Conservation (phyloP, 192 early-diverging fungal genomes). For the Dissophora globulifera region DNA sequence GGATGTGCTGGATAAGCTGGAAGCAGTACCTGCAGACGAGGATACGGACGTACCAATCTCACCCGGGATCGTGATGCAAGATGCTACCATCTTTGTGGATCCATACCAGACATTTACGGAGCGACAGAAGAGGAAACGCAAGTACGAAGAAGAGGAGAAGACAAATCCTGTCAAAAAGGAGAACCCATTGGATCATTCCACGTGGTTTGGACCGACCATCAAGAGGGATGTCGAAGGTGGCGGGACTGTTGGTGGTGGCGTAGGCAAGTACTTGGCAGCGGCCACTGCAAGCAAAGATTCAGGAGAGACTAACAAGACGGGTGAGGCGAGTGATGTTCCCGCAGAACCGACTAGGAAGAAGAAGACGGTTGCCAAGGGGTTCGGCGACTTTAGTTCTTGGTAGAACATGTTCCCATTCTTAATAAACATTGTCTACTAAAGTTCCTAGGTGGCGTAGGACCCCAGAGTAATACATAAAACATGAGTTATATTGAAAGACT, state of each 20-base stretch:
- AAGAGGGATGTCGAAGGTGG: constrained; percentile 40
- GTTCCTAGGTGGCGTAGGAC: too few species aligned
- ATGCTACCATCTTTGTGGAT: constrained; percentile 82
- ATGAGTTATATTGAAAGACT: too few species aligned
- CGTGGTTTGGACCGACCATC: constrained; percentile 77
- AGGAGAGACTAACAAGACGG: constrained; percentile 1
- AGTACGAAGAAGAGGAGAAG: constrained; percentile 51
- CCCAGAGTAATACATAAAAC: too few species aligned
- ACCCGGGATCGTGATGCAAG: constrained; percentile 74
- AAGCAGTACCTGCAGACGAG: constrained; percentile 75
- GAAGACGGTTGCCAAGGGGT: constrained; percentile 34
- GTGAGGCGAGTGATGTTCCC: constrained; percentile 4
- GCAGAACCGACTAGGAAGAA: constrained; percentile 48
- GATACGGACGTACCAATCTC: constrained; percentile 75
- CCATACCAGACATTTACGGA: constrained; percentile 84
- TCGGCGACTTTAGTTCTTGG: constrained; percentile 62
- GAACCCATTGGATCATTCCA: constrained; percentile 66
- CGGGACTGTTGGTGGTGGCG: constrained; percentile 48
- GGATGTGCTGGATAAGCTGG: constrained; percentile 83
- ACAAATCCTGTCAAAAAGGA: constrained; percentile 60
- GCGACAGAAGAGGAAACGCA: constrained; percentile 73
- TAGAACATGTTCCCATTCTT: background rate
- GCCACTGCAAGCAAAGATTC: constrained; percentile 12
- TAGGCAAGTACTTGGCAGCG: constrained; percentile 74
- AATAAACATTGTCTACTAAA: background rate